Conservation (phyloP, 2,329 filamentous ascomycete genomes). For the Tolypocladium tropicale region DNA sequence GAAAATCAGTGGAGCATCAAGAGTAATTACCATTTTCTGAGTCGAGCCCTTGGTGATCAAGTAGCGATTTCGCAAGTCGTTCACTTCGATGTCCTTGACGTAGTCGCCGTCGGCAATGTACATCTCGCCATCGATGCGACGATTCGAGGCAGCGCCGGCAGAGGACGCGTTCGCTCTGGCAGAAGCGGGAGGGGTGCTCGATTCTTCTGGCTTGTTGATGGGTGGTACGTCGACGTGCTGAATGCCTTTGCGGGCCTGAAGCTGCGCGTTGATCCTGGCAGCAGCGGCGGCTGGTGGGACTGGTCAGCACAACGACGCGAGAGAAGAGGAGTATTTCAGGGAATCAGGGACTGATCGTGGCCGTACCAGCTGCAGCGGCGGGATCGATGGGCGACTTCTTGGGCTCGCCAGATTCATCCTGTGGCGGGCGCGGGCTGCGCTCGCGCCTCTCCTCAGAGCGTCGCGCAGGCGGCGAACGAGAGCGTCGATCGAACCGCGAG, state of each 20-base stretch:
- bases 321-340: not conserved
- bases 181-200: constrained; percentile 13
- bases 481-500: constrained; percentile 86
- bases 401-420: constrained; percentile 26
- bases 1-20: constrained; percentile 29
- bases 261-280: constrained; percentile 73
- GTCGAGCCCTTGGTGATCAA: constrained; percentile 93
- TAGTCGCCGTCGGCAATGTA: constrained; percentile 96
- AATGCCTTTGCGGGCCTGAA: constrained; percentile 78
- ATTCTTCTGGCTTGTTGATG: constrained; percentile 50
- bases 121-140: constrained; percentile 71
- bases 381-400: constrained; percentile 52
- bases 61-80: constrained; percentile 93
- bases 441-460: constrained; percentile 60
- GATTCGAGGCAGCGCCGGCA: constrained; percentile 24
- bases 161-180: constrained; percentile 25
- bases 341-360: not conserved
- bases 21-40: constrained; percentile 98
- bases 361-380: constrained; percentile 66
- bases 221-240: constrained; percentile 86
- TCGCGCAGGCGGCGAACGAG: constrained; percentile 65
- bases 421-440: constrained; percentile 60
- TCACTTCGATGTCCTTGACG: constrained; percentile 98
- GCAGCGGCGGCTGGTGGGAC: constrained; percentile 64
- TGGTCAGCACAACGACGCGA: constrained; percentile 5